Percentiles rank a stretch among this genome's conserved stretches.
phyloP scores from a whole-genome alignment of 176 grass and related monocot genomes.

The Oryza glumipatula region DNA sequence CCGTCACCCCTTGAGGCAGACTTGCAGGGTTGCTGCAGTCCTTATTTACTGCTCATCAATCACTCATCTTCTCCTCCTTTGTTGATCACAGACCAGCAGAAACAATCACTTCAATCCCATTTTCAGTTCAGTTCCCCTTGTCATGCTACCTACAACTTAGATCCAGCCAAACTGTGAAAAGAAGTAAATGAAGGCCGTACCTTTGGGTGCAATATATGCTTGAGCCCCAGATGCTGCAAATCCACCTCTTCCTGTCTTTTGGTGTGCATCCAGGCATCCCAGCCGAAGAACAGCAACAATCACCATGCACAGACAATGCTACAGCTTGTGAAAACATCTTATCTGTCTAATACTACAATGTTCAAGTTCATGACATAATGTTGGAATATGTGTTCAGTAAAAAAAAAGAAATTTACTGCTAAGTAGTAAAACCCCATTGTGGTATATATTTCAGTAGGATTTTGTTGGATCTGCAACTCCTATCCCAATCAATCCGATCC shows the following conservation, averaged over 20 bases:
- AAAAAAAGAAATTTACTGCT: neutral
- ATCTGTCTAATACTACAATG: neutral
- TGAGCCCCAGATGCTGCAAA: neutral
- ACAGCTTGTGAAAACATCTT: neutral
- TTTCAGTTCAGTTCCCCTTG: constrained; percentile 9
- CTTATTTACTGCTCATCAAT: constrained; percentile 48
- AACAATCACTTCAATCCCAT: constrained; percentile 48
- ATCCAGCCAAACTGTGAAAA: constrained; percentile 33
- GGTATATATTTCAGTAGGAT: constrained; percentile 8
- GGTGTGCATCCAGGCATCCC: neutral
- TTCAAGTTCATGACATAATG: neutral
- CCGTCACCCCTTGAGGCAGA: constrained; percentile 39
- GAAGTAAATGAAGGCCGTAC: neutral
- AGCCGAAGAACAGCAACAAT: neutral
- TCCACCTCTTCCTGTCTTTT: neutral
- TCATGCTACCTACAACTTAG: neutral
- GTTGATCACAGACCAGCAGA: neutral
- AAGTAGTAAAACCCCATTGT: neutral
- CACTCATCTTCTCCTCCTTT: neutral
- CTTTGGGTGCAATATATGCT: constrained; percentile 1
- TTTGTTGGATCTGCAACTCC: constrained; percentile 13
- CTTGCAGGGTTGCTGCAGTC: constrained; percentile 29
- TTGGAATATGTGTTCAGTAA: neutral
- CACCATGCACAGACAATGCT: neutral
- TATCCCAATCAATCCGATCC: neutral